Evolutionary conservation across 2,329 filamentous ascomycete genomes (phyloP).

Genomic region (Trichoderma sp.): DNA sequence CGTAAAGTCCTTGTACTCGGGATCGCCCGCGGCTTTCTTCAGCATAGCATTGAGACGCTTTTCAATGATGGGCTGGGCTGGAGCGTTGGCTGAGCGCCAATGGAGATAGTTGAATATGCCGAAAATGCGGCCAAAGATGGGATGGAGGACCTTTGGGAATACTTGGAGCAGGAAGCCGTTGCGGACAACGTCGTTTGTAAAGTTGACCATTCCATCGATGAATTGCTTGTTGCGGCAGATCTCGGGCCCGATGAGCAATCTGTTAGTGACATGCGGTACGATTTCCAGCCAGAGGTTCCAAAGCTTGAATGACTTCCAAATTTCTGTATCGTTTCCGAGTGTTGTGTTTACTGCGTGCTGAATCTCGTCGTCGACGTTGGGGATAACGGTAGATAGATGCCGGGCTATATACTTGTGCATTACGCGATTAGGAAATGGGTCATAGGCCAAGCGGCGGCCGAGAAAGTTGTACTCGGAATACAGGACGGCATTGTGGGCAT

Average conservation of each 20-base stretch:
- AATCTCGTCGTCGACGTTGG: conserved; percentile 45
- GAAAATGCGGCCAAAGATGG: conserved; percentile 49
- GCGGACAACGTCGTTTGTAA: conserved; percentile 51
- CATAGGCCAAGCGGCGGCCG: conserved; percentile 35
- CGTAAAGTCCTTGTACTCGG: conserved; percentile 42
- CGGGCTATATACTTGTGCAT: conserved; percentile 48
- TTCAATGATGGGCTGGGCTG: conserved; percentile 50
- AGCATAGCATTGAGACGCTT: conserved; percentile 50
- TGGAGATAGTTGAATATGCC: conserved; percentile 49
- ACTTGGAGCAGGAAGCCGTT: conserved; percentile 48
- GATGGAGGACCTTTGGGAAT: conserved; percentile 50
- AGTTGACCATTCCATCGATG: conserved; percentile 49
- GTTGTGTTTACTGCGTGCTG: conserved; percentile 37
- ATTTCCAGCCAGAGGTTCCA: conserved; percentile 48
- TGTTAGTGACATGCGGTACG: conserved; percentile 47
- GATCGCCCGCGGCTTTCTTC: conserved; percentile 43
- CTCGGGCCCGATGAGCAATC: conserved; percentile 43
- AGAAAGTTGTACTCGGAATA: conserved; percentile 47
- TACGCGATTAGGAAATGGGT: conserved; percentile 43
- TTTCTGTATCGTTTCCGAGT: conserved; percentile 37
- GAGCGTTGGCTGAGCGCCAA: conserved; percentile 45
- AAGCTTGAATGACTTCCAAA: conserved; percentile 44
- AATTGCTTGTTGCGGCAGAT: conserved; percentile 47
- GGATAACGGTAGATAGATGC: conserved; percentile 41
- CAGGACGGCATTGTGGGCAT: conserved; percentile 44